Conservation (phyloP, 106 monocot species). For the Apostasia ramifera region DNA sequence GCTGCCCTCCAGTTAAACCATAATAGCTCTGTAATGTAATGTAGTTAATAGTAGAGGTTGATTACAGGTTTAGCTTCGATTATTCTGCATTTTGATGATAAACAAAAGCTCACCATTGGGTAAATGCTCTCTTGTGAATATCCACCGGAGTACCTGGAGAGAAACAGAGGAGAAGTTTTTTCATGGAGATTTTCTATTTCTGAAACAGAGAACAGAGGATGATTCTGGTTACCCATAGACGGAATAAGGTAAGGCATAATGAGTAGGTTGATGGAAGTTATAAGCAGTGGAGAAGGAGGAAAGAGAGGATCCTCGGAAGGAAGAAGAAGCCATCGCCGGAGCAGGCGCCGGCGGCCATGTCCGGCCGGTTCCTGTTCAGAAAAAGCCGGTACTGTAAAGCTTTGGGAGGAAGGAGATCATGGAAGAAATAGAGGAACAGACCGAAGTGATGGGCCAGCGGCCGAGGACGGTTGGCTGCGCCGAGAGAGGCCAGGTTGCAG, state of each 20-base stretch:
- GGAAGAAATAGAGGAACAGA: background rate
- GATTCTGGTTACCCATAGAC: conserved; percentile 35
- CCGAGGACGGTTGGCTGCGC: conserved; percentile 25
- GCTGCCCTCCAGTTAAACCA: conserved; percentile 20
- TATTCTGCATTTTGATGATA: background rate
- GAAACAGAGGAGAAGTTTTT: background rate
- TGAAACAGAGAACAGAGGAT: background rate
- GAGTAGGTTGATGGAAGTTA: conserved; percentile 40
- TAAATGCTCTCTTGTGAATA: conserved; percentile 51
- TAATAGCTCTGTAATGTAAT: conserved; percentile 33
- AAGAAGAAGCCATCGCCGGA: conserved; percentile 7
- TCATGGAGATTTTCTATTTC: background rate
- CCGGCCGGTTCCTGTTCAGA: conserved; percentile 17
- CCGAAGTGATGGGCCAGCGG: conserved; percentile 23
- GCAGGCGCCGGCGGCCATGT: conserved; percentile 15
- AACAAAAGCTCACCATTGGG: conserved; percentile 31
- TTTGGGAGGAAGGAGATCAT: background rate
- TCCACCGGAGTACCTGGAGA: conserved; percentile 44
- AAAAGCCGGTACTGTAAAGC: background rate
- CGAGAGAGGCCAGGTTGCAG: conserved; percentile 64
- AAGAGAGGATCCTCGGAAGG: conserved; percentile 26
- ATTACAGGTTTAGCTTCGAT: background rate
- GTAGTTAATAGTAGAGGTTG: background rate
- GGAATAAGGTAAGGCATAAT: conserved; percentile 39
- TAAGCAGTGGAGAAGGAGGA: conserved; percentile 7